Percentiles rank a stretch among this genome's conserved stretches.
phyloP scores from a whole-genome alignment of 2,329 filamentous ascomycete species.

The Verticillium isaacii region DNA sequence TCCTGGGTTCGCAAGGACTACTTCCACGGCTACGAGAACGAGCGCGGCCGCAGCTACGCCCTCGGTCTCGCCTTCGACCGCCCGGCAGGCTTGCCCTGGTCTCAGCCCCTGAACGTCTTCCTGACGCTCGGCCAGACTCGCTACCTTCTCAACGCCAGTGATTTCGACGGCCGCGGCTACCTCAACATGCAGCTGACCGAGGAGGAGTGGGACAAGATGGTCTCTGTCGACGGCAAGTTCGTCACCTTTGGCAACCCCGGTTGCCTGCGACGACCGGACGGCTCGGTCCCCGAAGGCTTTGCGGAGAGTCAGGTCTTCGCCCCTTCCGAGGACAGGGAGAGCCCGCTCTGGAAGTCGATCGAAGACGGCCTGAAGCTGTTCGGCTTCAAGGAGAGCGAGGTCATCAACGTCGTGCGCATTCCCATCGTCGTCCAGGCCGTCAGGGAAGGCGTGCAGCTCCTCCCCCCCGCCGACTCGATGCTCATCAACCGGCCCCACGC shows the following conservation, averaged over 20 bases:
- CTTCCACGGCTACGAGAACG: constrained; percentile 27
- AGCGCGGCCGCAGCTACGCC: constrained; percentile 26
- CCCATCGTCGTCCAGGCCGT: constrained; percentile 30
- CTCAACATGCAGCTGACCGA: constrained; percentile 31
- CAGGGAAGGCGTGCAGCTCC: constrained; percentile 21
- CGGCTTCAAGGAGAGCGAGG: constrained; percentile 28
- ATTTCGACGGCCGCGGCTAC: constrained; percentile 26
- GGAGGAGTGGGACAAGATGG: constrained; percentile 29
- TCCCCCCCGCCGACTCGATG: constrained; percentile 19
- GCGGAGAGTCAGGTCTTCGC: constrained; percentile 23
- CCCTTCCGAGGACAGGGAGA: constrained; percentile 22
- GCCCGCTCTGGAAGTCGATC: constrained; percentile 25
- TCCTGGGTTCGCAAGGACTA: constrained; percentile 28
- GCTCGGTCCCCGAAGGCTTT: constrained; percentile 23
- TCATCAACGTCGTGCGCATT: constrained; percentile 29
- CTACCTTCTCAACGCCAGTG: constrained; percentile 29
- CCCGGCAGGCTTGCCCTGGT: constrained; percentile 25
- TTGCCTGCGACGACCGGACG: constrained; percentile 22
- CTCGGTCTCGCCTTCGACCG: constrained; percentile 28
- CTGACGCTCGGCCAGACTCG: constrained; percentile 29
- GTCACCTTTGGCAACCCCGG: constrained; percentile 27
- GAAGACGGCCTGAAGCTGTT: constrained; percentile 29
- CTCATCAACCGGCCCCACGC: constrained; percentile 21
- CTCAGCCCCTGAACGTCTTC: constrained; percentile 29
- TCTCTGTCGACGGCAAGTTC: constrained; percentile 22